Evolutionary conservation across 1,284 basidiomycete genomes (phyloP).

Genomic region (Cerrena zonata): DNA sequence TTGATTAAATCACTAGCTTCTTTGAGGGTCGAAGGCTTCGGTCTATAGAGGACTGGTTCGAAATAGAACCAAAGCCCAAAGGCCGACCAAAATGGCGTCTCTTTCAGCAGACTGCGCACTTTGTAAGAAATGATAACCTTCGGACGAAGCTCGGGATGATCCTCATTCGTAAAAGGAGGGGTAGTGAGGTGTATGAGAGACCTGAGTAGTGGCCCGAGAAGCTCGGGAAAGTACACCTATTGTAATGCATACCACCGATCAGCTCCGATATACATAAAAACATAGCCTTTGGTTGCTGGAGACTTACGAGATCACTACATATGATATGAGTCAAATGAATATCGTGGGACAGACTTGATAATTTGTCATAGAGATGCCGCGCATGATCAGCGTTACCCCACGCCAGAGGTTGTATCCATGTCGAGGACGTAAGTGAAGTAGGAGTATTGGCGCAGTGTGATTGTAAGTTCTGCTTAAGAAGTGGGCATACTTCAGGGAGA

Average conservation of each 20-base stretch:
- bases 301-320: slow-evolving; percentile 69
- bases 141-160: slow-evolving; percentile 11
- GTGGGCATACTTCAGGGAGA: slow-evolving; percentile 60
- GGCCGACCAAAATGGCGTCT: slow-evolving; percentile 74
- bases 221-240: slow-evolving; percentile 72
- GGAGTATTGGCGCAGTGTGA: slow-evolving; percentile 8
- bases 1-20: not conserved
- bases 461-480: slow-evolving; percentile 51
- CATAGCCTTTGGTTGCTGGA: slow-evolving; percentile 3
- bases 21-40: not conserved
- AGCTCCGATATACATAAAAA: not conserved
- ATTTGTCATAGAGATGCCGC: slow-evolving; percentile 32
- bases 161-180: slow-evolving; percentile 32
- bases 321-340: slow-evolving; percentile 48
- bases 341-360: slow-evolving; percentile 17
- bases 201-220: slow-evolving; percentile 65
- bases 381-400: slow-evolving; percentile 57
- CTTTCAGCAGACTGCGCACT: slow-evolving; percentile 71
- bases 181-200: slow-evolving; percentile 63
- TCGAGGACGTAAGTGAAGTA: slow-evolving; percentile 16
- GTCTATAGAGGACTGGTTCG: slow-evolving; percentile 47
- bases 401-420: slow-evolving; percentile 47
- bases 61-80: slow-evolving; percentile 81
- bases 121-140: slow-evolving; percentile 66
- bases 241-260: not conserved